Base-by-base conservation (phyloP, 1,284 basidiomycete species). In the Ustilago nuda region DNA sequence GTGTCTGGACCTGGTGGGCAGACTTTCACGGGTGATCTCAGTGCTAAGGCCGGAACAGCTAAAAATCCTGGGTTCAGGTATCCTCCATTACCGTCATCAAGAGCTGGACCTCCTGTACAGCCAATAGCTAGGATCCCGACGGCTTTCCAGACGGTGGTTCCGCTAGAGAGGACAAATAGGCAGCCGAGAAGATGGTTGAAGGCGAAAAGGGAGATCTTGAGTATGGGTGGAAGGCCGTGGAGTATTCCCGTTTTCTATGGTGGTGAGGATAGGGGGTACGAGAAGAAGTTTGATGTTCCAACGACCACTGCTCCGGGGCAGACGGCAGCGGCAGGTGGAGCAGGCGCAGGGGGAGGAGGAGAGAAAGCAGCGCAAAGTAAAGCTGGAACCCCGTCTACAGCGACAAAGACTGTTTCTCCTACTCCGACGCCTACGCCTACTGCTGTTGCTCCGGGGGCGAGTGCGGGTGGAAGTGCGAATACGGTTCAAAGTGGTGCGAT, bases 221-320 rank as follows among this genome's bases (percentile, higher is more conserved):
- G 68, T 37, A 66, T 84, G 59, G 79, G 76, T 11, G 82, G 82
- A 2, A 61, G 81, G 23, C 63, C 72, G 0, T 84, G 82, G 82
- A 75, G 72, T 37, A 69, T 80, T 30, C 66, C 78, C 0, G 72
- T 71, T 11, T 82, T 79, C 65, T 76, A 80, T n/a, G 80, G 79
- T 1, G 72, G 72, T 0, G 66, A 72, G 12, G 78, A 75, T 43
- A 45, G 67, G 37, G 78, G 65, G 0, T 78, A 69, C 45, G 71
- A 77, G 46, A 76, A 72, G 52, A 68, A 72, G 54, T 13, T 70
- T 8, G 74, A 76, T 30, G 65, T 46, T 15, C 7, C 45, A 8
- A 50, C 54, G 30, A 46, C 13, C 6, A 58, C 35, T 8, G 35
- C 15, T 9, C 37, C 56, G 5, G 46, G n/a, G 9, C 35, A 15